Base-by-base conservation (phyloP, 1,284 basidiomycete species). In the Cryptococcus deneoformans region DNA sequence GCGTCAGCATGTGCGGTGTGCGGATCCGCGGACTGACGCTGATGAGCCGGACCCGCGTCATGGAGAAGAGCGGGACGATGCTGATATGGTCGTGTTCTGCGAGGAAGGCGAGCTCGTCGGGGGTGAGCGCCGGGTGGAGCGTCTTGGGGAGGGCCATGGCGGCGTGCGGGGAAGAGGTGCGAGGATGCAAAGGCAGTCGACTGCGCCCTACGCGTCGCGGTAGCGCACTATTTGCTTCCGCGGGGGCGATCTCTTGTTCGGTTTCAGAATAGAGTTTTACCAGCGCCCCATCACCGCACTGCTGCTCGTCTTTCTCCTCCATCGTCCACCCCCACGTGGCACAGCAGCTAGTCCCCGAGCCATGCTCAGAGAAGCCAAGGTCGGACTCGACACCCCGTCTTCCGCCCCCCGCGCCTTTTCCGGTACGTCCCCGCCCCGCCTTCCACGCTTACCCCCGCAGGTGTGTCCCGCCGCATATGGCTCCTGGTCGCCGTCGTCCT, bases 11-110 rank as follows among this genome's bases (percentile, higher is more conserved):
- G 12, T 29, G 9, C 20, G 35, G 14, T 7, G 51, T 42, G 53
- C 37, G 14, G 46, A 50, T 11, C 2, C 3, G 47, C 39, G 8
- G 38, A 67, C 78, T 66, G 80, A 90, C 91, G 71, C 89, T 89
- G 59, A 95, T 88, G 68, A 95, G 88, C 29, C 90, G 86, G 24
- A 91, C 91, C 62, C 83, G 84, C 66, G 90, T 88, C 90, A 94
- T 93, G 10, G 87, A 81, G 61, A 94, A 89, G 29, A 90, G 80
- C 3, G 92, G 92, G 0, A 91, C 82, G 59, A 94, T 88, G 60
- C 90, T 87, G 53, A 95, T 81, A 35, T 87, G 79, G 63, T 90
- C 83, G 64, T 94, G 88, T 29, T 85, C 88, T 0, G 92, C 89
- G 51, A 93, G 83, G 58, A 94, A 85, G 62, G 93, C 90, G 34